phyloP scores from a whole-genome alignment of 495 filamentous ascomycete genomes.

The Tuber indicum region DNA sequence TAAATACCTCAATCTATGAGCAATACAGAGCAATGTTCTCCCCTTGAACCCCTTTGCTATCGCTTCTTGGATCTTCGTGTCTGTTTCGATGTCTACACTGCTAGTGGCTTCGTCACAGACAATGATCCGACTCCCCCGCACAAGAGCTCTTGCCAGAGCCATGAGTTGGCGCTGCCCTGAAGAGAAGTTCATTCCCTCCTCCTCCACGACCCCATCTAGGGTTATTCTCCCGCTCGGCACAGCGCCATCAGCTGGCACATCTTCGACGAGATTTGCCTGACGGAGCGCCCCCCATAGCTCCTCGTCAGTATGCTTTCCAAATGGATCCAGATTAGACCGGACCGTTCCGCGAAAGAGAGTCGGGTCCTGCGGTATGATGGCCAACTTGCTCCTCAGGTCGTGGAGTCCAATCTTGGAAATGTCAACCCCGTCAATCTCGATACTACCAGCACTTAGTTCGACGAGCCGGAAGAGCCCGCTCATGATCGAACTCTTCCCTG shows the following conservation, averaged over 20 bases:
- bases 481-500: conserved; percentile 94
- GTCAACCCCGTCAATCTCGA: conserved; percentile 84
- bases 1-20: conserved; percentile 65
- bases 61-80: conserved; percentile 87
- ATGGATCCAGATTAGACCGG: conserved; percentile 85
- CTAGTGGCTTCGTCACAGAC: conserved; percentile 94
- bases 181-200: conserved; percentile 91
- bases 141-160: conserved; percentile 84
- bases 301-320: conserved; percentile 77
- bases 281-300: conserved; percentile 82
- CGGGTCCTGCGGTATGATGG: conserved; percentile 95
- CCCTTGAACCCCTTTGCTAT: conserved; percentile 82
- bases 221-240: conserved; percentile 55
- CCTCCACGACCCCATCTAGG: conserved; percentile 78
- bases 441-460: conserved; percentile 73
- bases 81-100: conserved; percentile 91
- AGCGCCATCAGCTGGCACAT: conserved; percentile 44
- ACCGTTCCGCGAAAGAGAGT: conserved; percentile 91
- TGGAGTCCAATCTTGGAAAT: conserved; percentile 78
- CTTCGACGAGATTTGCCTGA: conserved; percentile 67
- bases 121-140: conserved; percentile 80
- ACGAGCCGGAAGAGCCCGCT: conserved; percentile 83
- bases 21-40: conserved; percentile 87
- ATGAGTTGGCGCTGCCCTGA: conserved; percentile 95
- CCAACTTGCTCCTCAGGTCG: conserved; percentile 77